Percentiles rank a stretch among this genome's conserved stretches.
phyloP scores from a whole-genome alignment of 2,329 filamentous ascomycete genomes.

The Ophiosphaerella korrae region DNA sequence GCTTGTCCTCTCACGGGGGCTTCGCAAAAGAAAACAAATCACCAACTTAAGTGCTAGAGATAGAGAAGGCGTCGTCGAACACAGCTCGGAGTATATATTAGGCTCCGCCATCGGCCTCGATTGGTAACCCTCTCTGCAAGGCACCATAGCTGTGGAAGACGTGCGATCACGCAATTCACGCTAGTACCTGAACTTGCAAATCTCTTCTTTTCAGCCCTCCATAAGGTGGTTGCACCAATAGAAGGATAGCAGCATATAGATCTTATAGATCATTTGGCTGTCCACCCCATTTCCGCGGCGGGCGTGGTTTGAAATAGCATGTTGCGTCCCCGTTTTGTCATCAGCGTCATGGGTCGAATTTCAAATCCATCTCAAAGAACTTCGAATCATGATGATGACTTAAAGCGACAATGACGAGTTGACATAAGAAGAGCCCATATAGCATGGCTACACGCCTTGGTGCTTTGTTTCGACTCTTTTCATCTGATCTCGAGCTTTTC shows the following conservation, averaged over 20 bases:
- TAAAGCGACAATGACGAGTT: background rate
- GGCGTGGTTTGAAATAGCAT: conserved; percentile 16
- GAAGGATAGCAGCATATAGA: conserved; percentile 13
- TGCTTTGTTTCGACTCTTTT: conserved; percentile 2
- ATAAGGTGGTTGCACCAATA: conserved; percentile 29
- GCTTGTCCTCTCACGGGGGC: conserved; percentile 14
- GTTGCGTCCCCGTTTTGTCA: conserved; percentile 20
- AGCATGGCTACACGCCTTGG: background rate
- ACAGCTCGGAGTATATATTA: conserved; percentile 35
- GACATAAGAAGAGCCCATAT: background rate
- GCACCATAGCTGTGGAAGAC: conserved; percentile 35
- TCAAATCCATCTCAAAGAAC: background rate
- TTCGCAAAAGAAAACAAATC: conserved; percentile 27
- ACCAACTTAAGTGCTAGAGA: conserved; percentile 26
- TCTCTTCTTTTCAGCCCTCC: conserved; percentile 23
- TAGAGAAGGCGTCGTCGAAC: conserved; percentile 18
- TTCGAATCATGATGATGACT: conserved; percentile 5
- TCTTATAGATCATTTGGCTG: conserved; percentile 7
- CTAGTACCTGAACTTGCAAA: conserved; percentile 32
- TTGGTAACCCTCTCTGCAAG: conserved; percentile 40
- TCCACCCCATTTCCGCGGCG: conserved; percentile 11
- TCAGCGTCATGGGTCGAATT: conserved; percentile 15
- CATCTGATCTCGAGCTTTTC: conserved; percentile 5
- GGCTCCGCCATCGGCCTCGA: conserved; percentile 32
- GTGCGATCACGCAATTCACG: conserved; percentile 43